A percentile compares a stretch with the other conserved stretches of the same genome.
Evolutionary conservation across 305 asterid genomes (phyloP).

Genomic region (Plantago coronopus): DNA sequence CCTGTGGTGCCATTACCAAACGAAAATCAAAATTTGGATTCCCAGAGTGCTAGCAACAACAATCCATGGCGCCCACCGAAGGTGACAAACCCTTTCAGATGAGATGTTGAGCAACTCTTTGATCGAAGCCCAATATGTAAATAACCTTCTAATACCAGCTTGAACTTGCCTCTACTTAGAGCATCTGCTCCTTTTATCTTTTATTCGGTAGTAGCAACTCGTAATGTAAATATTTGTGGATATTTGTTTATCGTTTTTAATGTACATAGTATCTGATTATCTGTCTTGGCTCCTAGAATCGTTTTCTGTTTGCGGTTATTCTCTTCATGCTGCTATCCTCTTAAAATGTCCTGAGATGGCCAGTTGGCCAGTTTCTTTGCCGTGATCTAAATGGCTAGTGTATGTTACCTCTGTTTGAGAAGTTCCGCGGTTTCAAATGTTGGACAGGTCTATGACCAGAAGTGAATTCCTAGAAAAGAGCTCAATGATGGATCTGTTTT

Average conservation of each 20-base stretch:
- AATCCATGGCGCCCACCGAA: slow-evolving; percentile 70
- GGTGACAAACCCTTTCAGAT: slow-evolving; percentile 64
- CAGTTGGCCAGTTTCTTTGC: too few relatives aligned
- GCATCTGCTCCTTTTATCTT: background rate
- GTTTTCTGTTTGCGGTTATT: background rate
- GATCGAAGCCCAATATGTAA: slow-evolving; percentile 18
- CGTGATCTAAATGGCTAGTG: too few relatives aligned
- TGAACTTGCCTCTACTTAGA: background rate
- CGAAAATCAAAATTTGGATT: slow-evolving; percentile 41
- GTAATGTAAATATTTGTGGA: slow-evolving; percentile 32
- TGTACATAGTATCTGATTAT: slow-evolving; percentile 1
- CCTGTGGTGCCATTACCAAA: slow-evolving; percentile 11
- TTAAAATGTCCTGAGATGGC: too few relatives aligned
- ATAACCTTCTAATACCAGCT: slow-evolving; percentile 11
- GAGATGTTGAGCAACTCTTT: slow-evolving; percentile 25
- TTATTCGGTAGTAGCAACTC: slow-evolving; percentile 13
- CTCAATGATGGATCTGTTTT: too few relatives aligned
- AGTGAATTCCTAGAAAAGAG: too few relatives aligned
- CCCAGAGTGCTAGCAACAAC: slow-evolving; percentile 30
- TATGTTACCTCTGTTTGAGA: too few relatives aligned
- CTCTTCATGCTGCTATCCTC: too few relatives aligned
- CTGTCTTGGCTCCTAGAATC: background rate
- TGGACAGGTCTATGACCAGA: too few relatives aligned
- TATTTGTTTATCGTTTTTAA: background rate
- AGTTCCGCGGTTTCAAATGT: too few relatives aligned